Percentiles rank a stretch among this genome's conserved stretches.
phyloP scores from a whole-genome alignment of 2,329 filamentous ascomycete species.

The Xylariaceae sp. region DNA sequence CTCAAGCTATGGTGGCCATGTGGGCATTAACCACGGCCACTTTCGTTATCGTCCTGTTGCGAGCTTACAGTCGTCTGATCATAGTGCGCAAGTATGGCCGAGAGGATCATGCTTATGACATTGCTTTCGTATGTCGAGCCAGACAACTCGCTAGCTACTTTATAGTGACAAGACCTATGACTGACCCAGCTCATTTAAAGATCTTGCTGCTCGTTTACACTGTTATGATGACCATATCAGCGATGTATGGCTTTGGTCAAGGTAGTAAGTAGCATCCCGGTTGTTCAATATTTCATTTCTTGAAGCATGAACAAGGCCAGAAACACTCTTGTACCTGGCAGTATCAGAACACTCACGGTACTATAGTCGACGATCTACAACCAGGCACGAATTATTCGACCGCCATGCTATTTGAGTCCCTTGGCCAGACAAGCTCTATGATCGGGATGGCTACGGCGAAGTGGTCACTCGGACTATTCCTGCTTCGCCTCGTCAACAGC shows the following conservation, averaged over 20 bases:
- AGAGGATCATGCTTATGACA: conserved; percentile 9
- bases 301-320: too few species aligned
- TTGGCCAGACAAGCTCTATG: conserved; percentile 8
- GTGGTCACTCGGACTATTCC: conserved; percentile 9
- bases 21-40: conserved; percentile 1
- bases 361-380: neutral
- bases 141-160: too few species aligned
- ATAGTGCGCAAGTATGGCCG: conserved; percentile 2
- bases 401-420: conserved; percentile 6
- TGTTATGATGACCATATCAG: conserved; percentile 3
- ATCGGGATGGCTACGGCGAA: conserved; percentile 9
- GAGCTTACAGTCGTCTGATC: conserved; percentile 3
- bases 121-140: conserved; percentile 2
- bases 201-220: conserved; percentile 6
- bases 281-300: too few species aligned
- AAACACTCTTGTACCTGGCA: too few species aligned
- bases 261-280: neutral
- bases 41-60: conserved; percentile 5
- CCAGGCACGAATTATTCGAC: neutral
- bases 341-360: too few species aligned
- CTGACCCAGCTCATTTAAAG: conserved; percentile 1
- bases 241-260: conserved; percentile 8
- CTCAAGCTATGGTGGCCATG: too few species aligned
- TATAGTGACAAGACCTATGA: too few species aligned
- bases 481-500: conserved; percentile 6